Base-by-base conservation (phyloP, 2,329 filamentous ascomycete species). In the Emergomyces orientalis region DNA sequence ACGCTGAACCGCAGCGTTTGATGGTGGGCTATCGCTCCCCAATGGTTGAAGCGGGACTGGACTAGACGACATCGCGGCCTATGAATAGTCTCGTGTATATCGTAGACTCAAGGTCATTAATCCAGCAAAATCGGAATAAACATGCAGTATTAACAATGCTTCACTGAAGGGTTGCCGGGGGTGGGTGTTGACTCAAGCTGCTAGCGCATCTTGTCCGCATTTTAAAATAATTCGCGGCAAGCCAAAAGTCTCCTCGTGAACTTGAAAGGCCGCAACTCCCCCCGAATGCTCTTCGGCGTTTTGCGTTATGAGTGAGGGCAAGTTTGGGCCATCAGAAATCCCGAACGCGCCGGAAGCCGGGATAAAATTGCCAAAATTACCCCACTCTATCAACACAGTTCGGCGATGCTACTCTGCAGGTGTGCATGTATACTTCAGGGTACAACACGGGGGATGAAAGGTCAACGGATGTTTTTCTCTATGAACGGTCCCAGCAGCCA, bases 1-100 rank as follows among this genome's bases (percentile, higher is more conserved):
- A 25, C 71, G 65, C 9, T 68, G 65, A 19, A 63, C 65, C 55
- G 41, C 54, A 5, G 62, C 59, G 19, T 62, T 52, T 9, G 59
- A 37, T 17, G 60, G 60, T 41, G 47, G n/a, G 19, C 51, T 47
- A 41, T 61, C 62, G 14, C 3, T 27, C 25, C 54, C 22, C 45
- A 52, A 43, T 19, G 45, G 19, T 19, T 61, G 51, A 17, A 52
- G 59, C 9, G 49, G 19, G 9, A 27, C 1, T 17, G 22, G 25
- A 13, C 9, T 61, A 14, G 45, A 49, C 5, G 58, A 47, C 58
- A 60, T 60, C 19, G 22, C 17, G n/a, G 7, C 5, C 3, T 39
- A 22, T 39, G 14, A 41, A 6, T 56, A 6, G n/a, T 27, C 13
- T 27, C 14, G 51, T 54, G 8, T 43, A 43, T 43, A 43, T 43